A percentile compares a stretch with the other conserved stretches of the same genome.
These are phyloP conservation scores for Oidiodendron maius DNA, from an alignment of 495 filamentous ascomycete genomes.

Conservation along the genomic window DNA sequence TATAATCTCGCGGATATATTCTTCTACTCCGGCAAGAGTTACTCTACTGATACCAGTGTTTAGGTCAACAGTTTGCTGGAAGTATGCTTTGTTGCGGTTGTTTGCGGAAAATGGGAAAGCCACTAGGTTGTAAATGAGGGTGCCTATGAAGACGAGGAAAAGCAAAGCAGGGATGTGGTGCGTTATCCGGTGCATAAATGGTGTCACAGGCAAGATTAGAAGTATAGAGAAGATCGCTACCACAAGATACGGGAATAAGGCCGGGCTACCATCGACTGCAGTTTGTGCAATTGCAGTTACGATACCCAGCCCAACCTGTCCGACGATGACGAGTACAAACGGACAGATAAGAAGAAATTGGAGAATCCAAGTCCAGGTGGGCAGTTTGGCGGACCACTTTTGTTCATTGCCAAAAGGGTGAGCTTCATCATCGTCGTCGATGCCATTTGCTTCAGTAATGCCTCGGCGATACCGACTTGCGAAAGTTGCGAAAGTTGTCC, in stretches of 20 bases:
- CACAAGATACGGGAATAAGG: conserved; percentile 62
- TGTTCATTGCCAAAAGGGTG: conserved; percentile 74
- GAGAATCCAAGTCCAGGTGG: conserved; percentile 77
- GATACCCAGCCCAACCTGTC: conserved; percentile 67
- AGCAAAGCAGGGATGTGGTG: conserved; percentile 76
- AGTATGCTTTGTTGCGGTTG: conserved; percentile 80
- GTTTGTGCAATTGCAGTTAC: conserved; percentile 72
- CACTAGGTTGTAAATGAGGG: conserved; percentile 77
- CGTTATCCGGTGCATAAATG: conserved; percentile 82
- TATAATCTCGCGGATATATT: conserved; percentile 64
- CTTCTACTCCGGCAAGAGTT: conserved; percentile 63
- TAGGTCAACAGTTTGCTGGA: conserved; percentile 75
- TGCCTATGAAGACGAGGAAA: conserved; percentile 65
- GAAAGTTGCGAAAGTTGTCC: conserved; percentile 75
- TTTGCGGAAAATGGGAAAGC: conserved; percentile 83
- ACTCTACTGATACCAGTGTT: conserved; percentile 64
- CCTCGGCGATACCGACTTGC: conserved; percentile 36
- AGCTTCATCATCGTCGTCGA: conserved; percentile 20
- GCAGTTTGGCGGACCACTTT: conserved; percentile 72
- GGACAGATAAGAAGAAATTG: conserved; percentile 80
- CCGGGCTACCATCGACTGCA: conserved; percentile 65
- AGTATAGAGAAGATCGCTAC: conserved; percentile 63
- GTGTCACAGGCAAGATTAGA: conserved; percentile 69
- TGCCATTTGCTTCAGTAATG: not conserved
- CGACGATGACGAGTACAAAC: conserved; percentile 66